phyloP scores from a whole-genome alignment of 225 moss, liverwort and hornwort species.

The Neckera pumila region DNA sequence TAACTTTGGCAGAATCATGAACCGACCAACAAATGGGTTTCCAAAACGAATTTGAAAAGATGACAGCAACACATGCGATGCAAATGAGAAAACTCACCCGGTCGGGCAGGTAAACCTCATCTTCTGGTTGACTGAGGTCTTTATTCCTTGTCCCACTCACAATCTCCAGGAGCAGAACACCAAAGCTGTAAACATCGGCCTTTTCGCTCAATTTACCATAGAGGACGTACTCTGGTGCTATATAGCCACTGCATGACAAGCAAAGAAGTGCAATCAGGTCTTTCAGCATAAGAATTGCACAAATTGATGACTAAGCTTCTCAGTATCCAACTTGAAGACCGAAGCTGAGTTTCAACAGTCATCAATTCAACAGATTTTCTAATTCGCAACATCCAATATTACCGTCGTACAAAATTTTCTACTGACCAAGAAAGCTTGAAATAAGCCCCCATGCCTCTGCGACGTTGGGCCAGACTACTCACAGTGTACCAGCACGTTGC shows the following conservation, averaged over 20 bases:
- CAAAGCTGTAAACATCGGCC: constrained; percentile 27
- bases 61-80: background rate
- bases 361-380: background rate
- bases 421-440: background rate
- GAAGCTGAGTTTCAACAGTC: background rate
- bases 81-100: background rate
- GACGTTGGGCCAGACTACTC: background rate
- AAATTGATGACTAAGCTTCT: background rate
- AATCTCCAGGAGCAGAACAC: constrained; percentile 26
- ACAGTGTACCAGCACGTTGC: constrained; percentile 11
- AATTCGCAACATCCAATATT: background rate
- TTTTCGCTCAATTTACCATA: constrained; percentile 28
- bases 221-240: constrained; percentile 19
- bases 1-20: background rate
- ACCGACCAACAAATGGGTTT: background rate
- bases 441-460: background rate
- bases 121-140: background rate
- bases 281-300: background rate
- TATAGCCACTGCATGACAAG: constrained; percentile 10
- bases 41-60: background rate
- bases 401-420: background rate
- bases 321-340: background rate
- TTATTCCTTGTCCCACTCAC: constrained; percentile 12
- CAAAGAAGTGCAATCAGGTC: background rate
- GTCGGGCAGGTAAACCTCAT: background rate